Evolutionary conservation across 1,139 yeast genomes (phyloP).

Genomic region (Blastobotrys buckinghamii): DNA sequence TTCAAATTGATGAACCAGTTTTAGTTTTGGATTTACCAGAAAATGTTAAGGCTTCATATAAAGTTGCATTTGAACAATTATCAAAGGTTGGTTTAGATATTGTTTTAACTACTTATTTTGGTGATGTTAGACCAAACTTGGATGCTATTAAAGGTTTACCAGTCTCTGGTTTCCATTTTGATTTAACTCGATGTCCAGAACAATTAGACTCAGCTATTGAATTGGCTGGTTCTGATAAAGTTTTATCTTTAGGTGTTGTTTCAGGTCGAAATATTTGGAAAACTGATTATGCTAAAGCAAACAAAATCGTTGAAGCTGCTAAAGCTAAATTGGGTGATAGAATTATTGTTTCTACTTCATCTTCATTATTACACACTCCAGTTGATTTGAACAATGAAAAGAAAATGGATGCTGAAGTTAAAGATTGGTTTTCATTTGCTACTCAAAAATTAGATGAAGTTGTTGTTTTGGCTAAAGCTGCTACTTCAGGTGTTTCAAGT

Average conservation of each 20-base stretch:
- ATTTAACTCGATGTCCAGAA: slow-evolving; percentile 93
- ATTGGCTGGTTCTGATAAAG: slow-evolving; percentile 61
- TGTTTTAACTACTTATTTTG: slow-evolving; percentile 87
- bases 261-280: slow-evolving; percentile 99
- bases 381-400: slow-evolving; percentile 89
- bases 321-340: slow-evolving; percentile 78
- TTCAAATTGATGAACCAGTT: slow-evolving; percentile 97
- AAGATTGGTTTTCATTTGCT: slow-evolving; percentile 98
- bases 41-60: slow-evolving; percentile 75
- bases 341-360: slow-evolving; percentile 89
- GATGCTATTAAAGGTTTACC: slow-evolving; percentile 82
- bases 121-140: slow-evolving; percentile 97
- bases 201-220: slow-evolving; percentile 81
- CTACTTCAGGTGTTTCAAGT: slow-evolving; percentile 61
- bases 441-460: slow-evolving; percentile 93
- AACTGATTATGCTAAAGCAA: slow-evolving; percentile 85
- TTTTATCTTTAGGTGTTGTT: slow-evolving; percentile 91
- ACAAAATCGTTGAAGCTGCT: slow-evolving; percentile 75
- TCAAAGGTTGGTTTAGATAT: slow-evolving; percentile 60
- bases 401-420: slow-evolving; percentile 83
- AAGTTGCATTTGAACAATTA: slow-evolving; percentile 74
- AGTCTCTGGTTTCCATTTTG: slow-evolving; percentile 94
- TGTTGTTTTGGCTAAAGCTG: slow-evolving; percentile 84
- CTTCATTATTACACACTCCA: slow-evolving; percentile 97
- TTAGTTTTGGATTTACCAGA: slow-evolving; percentile 90